Base-by-base conservation (phyloP, 805 yeast species). In the Scheffersomyces ergatensis region DNA sequence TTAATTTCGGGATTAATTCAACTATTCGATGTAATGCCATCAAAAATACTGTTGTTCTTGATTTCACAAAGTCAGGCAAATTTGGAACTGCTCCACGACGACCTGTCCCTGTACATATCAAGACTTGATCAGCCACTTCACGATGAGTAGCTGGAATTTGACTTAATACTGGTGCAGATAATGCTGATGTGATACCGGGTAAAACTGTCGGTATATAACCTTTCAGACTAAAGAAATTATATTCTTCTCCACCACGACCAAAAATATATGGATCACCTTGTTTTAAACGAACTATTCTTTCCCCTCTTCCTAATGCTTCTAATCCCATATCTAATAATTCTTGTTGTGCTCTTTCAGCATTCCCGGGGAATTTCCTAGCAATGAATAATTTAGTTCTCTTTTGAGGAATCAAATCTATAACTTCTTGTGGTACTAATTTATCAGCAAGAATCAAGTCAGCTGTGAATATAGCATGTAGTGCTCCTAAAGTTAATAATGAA, bases 211-310 rank as follows among this genome's bases (percentile, higher is more conserved):
- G 95, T 15, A 60, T 70, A 51, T 55, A 88, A 0, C 96, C 96
- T 51, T 83, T 76, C 17, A 70, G 53, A 21, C 72, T 54, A 62
- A 92, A 92, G 57, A 71, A 90, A 8, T 78, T 53, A 58, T 62
- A 87, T 55, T 92, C 98, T 64, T 92, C 98, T 31, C 96, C 97
- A 33, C 98, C 98, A 47, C 98, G 79, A 3, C 98, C 98, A 59
- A 88, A 92, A 24, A 92, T 86, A 61, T 89, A 92, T 8, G 98
- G 98, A 60, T 92, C 98, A 25, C 98, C 98, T 64, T 92, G 98
- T 61, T 92, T 92, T 50, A 92, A 74, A 43, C 98, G 72, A 2
- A 92, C 95, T 1, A 92, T 96, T 42, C 78, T 80, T 53, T 78
- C 73, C 13, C 97, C 97, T 38, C 72, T 61, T 20, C 69, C 48